phyloP scores from a whole-genome alignment of 2,329 filamentous ascomycete genomes.

The Hirsutella minnesotensis region DNA sequence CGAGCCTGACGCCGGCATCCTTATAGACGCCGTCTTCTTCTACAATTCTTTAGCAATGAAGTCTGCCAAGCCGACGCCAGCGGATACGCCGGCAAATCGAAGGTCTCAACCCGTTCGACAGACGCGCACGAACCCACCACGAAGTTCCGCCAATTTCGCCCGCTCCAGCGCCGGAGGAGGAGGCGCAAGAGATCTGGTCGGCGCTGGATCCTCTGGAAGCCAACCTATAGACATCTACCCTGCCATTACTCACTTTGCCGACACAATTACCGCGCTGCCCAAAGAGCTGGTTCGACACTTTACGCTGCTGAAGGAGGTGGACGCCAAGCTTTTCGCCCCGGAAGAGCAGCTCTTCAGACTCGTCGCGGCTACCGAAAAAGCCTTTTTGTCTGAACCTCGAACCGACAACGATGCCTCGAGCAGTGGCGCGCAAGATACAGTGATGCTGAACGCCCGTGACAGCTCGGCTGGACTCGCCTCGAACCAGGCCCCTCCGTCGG shows the following conservation, averaged over 20 bases:
- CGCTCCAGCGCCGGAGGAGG: constrained; percentile 27
- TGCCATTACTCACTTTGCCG: constrained; percentile 66
- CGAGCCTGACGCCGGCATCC: not conserved
- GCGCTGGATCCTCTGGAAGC: constrained; percentile 31
- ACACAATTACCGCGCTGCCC: constrained; percentile 82
- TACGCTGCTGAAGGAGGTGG: constrained; percentile 90
- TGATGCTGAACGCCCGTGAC: constrained; percentile 37
- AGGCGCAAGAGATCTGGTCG: constrained; percentile 29
- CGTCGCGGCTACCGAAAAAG: constrained; percentile 50
- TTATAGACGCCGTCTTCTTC: not conserved
- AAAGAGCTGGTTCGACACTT: constrained; percentile 94
- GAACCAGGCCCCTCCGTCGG: constrained; percentile 22
- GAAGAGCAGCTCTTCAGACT: constrained; percentile 73
- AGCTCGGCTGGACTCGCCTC: constrained; percentile 29
- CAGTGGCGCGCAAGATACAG: constrained; percentile 28
- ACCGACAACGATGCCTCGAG: constrained; percentile 31
- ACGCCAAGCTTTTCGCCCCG: constrained; percentile 87
- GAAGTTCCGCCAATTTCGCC: constrained; percentile 36
- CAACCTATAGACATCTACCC: constrained; percentile 57
- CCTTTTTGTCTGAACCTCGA: constrained; percentile 33
- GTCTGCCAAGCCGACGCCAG: constrained; percentile 35
- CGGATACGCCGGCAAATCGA: constrained; percentile 36
- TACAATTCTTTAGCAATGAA: constrained; percentile 32
- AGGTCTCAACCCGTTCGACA: constrained; percentile 54
- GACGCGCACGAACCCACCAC: constrained; percentile 51